Evolutionary conservation across 1,284 basidiomycete genomes (phyloP), one percentile per base, ranked within the genome.

Genomic region (Fistulina hepatica): DNA sequence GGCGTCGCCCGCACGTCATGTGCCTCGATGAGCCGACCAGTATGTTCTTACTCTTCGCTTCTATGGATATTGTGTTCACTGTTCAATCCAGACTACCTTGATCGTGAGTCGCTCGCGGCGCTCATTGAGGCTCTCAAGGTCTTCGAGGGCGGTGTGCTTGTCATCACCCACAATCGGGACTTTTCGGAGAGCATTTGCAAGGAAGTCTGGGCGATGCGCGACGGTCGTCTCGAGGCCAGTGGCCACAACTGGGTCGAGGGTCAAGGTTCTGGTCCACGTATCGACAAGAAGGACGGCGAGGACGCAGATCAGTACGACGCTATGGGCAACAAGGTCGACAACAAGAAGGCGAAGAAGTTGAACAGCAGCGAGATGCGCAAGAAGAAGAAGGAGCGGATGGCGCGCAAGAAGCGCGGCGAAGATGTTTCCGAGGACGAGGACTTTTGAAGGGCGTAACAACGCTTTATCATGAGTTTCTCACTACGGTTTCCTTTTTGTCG

Each of bases 201-300:
- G 52, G 84, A 86, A 66, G 88, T 91, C 34, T 92, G 88, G 88
- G 90, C 90, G 27, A 94, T 94, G 89, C 76, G 82, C 42, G 86
- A 94, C 55, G 92, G 92, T 54, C 78, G 68, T 53, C 79, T 95
- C 46, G 85, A 89, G 66, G 89, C 92, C 10, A 93, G 90, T 34
- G 94, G 94, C 47, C 93, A 97, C 73, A 91, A 93, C 74, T 94
- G 89, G 89, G 90, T 95, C 54, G 94, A 98, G 66, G 92, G 92
- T 39, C 93, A 98, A 63, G 92, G 92, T 41, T 72, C 85, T 23
- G 92, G 92, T 35, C 61, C 83, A 28, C 78, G 90, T 42, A 95
- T 95, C 52, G 92, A 94, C 74, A 86, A 90, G 76, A 76, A 75
- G 56, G 79, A 71, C 4, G 81, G 74, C 28, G 88, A 89, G 49